A percentile compares a stretch with the other conserved stretches of the same genome.
phyloP scores from a whole-genome alignment of 495 filamentous ascomycete species.

The Aspergillus sclerotioniger region DNA sequence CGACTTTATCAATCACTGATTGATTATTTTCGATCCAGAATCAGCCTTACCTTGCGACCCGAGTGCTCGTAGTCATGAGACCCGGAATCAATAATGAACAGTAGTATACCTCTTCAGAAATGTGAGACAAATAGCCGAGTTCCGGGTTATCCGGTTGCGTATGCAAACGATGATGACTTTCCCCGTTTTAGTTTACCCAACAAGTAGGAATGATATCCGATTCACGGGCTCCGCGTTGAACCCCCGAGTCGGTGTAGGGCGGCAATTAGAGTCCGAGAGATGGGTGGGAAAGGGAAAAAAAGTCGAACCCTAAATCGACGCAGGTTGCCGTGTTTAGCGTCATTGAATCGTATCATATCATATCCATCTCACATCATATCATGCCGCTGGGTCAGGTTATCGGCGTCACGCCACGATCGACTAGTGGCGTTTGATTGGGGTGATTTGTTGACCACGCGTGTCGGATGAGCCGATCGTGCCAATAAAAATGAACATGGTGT shows the following conservation, averaged over 20 bases:
- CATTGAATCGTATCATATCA: conserved; percentile 10
- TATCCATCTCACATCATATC: conserved; percentile 7
- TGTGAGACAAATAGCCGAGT: too few relatives aligned
- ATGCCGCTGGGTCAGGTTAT: background rate
- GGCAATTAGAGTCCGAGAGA: background rate
- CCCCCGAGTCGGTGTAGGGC: background rate
- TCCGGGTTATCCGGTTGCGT: too few relatives aligned
- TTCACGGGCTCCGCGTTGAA: background rate
- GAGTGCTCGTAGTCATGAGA: too few relatives aligned
- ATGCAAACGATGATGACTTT: background rate
- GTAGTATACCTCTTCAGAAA: too few relatives aligned
- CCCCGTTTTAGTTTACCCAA: background rate
- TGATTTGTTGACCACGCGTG: background rate
- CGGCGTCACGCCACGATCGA: background rate
- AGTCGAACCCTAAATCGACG: background rate
- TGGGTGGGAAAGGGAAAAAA: background rate
- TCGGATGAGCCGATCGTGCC: background rate
- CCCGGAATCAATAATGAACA: too few relatives aligned
- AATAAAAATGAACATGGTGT: too few relatives aligned
- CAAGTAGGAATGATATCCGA: background rate
- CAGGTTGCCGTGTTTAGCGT: conserved; percentile 1
- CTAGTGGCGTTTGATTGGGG: background rate
- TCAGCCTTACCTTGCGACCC: too few relatives aligned
- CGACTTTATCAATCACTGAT: too few relatives aligned
- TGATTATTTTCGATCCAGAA: too few relatives aligned